A percentile compares a stretch with the other conserved stretches of the same genome.
Evolutionary conservation across 2,329 filamentous ascomycete genomes (phyloP).

Genomic region (Colletotrichum higginsianum): DNA sequence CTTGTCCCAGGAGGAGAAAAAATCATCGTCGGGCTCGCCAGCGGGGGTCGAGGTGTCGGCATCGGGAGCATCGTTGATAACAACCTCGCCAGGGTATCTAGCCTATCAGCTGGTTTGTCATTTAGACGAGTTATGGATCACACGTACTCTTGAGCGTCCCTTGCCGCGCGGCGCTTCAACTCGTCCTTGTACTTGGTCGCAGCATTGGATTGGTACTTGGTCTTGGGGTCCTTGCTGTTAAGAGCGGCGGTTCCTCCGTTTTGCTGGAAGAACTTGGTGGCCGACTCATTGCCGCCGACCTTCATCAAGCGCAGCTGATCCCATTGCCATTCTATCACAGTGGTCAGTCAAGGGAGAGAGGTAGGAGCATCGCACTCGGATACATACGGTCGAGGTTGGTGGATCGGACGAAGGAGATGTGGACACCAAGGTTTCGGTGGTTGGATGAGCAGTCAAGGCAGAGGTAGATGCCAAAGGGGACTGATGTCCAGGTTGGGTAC

Average conservation of each 20-base stretch:
- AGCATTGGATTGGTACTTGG: constrained; percentile 95
- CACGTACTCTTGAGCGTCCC: constrained; percentile 86
- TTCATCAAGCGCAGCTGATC: constrained; percentile 98
- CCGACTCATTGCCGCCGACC: constrained; percentile 97
- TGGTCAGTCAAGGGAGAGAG: constrained; percentile 14
- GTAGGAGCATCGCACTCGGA: constrained; percentile 12
- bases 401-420: constrained; percentile 98
- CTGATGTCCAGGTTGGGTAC: constrained; percentile 98
- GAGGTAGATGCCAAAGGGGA: constrained; percentile 96
- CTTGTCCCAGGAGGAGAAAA: constrained; percentile 99
- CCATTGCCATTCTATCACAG: constrained; percentile 90
- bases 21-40: constrained; percentile 88
- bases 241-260: constrained; percentile 95
- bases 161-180: constrained; percentile 85
- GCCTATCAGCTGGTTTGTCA: constrained; percentile 45
- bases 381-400: constrained; percentile 97
- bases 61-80: constrained; percentile 82
- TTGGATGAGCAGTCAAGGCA: constrained; percentile 98
- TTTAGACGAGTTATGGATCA: background rate
- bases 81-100: constrained; percentile 88
- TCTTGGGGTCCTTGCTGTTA: constrained; percentile 96
- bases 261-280: constrained; percentile 97
- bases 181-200: constrained; percentile 99
- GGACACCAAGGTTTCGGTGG: constrained; percentile 96
- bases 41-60: constrained; percentile 81